Base-by-base conservation (phyloP, 495 filamentous ascomycete genomes). In the Tuber magnatum region DNA sequence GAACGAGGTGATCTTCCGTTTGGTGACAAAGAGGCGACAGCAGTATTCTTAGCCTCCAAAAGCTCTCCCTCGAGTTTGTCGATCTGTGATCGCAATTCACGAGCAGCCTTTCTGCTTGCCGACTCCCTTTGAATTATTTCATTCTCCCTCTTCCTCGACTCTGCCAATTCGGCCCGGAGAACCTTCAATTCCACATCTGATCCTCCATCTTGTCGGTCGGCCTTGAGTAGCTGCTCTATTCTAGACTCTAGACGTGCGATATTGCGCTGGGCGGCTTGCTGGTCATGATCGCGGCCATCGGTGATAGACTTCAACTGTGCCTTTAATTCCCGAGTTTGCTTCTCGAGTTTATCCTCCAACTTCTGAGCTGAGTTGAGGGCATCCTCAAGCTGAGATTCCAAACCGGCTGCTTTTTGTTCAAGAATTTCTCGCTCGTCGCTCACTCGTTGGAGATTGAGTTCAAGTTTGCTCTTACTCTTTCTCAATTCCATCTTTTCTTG, bases 91-190 rank as follows among this genome's bases (percentile, higher is more conserved):
- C 86, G 87, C 51, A 88, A 81, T 20, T 83, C 76, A 46, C 87
- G 86, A 75, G 86, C 81, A 48, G 80, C 77, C n/a, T 88, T 87
- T 74, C 89, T 91, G 56, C 90, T 88, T 22, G 87, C 82, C 28
- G 86, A 85, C 77, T 93, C 91, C 16, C 89, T 89, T 80, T 91
- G 87, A 14, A 90, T 83, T 76, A 89, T 84, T 41, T 88, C 86
- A 68, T 86, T 86, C 74, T 92, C 90, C 43, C 89, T 90, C 74
- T 88, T 88, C 18, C 90, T 87, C 44, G 89, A 88, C 71, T 88
- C 87, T 1, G 89, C 87, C 24, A 93, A 84, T 38, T 72, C 74
- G 38, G 71, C 70, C 46, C 80, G 76, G 35, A 83, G 74, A 18
- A 43, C 69, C 42, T 78, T 76, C 9, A 83, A 43, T 70, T 83